These are phyloP conservation scores for Termitomyces sp. DNA, from an alignment of 768 basidiomycete species.

Conservation along the genomic window DNA sequence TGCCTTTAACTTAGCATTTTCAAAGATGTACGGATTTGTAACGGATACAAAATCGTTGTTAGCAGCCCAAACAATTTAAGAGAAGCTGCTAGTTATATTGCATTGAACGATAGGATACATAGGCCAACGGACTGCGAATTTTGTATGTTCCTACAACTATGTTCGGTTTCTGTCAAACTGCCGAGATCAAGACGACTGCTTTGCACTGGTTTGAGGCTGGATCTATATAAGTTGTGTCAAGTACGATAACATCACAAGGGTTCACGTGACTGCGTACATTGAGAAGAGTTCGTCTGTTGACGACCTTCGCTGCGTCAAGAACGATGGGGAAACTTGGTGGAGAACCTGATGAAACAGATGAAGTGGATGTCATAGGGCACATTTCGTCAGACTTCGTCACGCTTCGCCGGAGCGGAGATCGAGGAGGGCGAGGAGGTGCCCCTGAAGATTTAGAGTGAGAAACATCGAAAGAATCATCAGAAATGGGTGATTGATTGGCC, in stretches of 20 bases:
- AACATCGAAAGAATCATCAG: constrained; percentile 2
- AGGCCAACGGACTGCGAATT: background rate
- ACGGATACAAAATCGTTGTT: constrained; percentile 28
- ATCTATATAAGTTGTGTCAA: constrained; percentile 17
- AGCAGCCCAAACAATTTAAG: constrained; percentile 8
- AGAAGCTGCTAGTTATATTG: background rate
- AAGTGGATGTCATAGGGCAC: constrained; percentile 34
- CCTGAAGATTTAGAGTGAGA: constrained; percentile 2
- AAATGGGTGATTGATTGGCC: constrained; percentile 14
- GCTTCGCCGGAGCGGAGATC: constrained; percentile 13
- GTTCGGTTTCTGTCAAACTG: background rate
- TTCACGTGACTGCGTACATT: constrained; percentile 24
- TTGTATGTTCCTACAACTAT: background rate
- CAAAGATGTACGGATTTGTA: constrained; percentile 47
- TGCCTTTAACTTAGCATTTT: background rate
- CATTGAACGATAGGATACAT: background rate
- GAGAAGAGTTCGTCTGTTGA: constrained; percentile 28
- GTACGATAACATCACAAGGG: background rate
- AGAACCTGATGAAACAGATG: constrained; percentile 30
- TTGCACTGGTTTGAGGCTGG: constrained; percentile 13
- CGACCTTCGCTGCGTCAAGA: constrained; percentile 13
- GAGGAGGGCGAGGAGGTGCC: constrained; percentile 21
- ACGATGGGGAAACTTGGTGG: constrained; percentile 20
- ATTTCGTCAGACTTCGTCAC: constrained; percentile 23
- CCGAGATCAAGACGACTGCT: background rate